Conservation (phyloP, 257 asterid genomes). For the Penstemon newberryi region DNA sequence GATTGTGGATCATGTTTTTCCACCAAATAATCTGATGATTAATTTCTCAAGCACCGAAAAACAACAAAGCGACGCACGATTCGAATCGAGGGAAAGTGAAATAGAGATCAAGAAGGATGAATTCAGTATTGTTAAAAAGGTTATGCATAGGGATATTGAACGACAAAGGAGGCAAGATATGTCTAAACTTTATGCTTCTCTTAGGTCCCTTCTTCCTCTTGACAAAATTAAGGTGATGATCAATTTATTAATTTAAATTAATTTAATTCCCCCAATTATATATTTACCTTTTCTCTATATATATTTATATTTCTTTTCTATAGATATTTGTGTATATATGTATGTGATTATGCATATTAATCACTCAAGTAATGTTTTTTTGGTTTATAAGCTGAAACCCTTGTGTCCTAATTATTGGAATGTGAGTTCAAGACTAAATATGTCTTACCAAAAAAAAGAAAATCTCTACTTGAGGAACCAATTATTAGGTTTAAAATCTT, state of each 20-base stretch:
- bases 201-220: constrained; percentile 46
- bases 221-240: constrained; percentile 36
- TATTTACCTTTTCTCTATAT: not conserved
- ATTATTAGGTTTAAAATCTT: too few relatives aligned
- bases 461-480: too few relatives aligned
- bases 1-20: not conserved
- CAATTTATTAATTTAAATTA: not conserved
- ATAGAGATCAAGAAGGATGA: not conserved
- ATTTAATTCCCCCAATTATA: not conserved
- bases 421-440: too few relatives aligned
- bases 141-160: constrained; percentile 47
- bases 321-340: too few relatives aligned
- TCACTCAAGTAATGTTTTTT: not conserved
- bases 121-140: constrained; percentile 19
- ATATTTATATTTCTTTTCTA: not conserved
- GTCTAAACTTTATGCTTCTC: constrained; percentile 42
- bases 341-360: not conserved
- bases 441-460: too few relatives aligned
- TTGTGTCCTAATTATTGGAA: too few relatives aligned
- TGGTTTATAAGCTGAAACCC: not conserved
- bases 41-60: constrained; percentile 20
- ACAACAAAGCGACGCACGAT: not conserved
- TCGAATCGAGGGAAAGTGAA: not conserved
- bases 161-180: constrained; percentile 47
- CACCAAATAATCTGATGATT: not conserved